Evolutionary conservation across 306 rosid species (phyloP).

Genomic region (Quercus alba): DNA sequence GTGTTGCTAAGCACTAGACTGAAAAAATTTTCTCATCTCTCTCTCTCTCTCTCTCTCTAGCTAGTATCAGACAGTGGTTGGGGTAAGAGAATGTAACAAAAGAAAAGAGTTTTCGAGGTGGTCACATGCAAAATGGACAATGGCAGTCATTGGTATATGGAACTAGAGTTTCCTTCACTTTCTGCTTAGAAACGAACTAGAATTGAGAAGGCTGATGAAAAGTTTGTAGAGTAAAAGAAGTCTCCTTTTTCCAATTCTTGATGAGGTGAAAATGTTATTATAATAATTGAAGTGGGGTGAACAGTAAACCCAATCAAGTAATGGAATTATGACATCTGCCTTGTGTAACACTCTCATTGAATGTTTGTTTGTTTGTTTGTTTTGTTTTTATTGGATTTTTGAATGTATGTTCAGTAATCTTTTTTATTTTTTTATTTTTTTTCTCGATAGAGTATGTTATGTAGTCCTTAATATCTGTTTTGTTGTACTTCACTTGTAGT

Average conservation of each 20-base stretch:
- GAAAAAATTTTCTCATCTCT: not conserved
- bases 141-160: not conserved
- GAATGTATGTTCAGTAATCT: not conserved
- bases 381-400: not conserved
- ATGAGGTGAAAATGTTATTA: not conserved
- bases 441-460: too few species aligned
- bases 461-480: too few species aligned
- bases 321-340: conserved; percentile 3
- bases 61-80: not conserved
- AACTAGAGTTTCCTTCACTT: conserved; percentile 3
- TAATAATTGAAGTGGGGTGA: not conserved
- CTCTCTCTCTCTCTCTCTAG: too few species aligned
- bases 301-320: conserved; percentile 5
- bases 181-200: conserved; percentile 3
- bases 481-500: too few species aligned
- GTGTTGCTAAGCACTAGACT: not conserved
- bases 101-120: not conserved
- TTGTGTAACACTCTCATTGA: not conserved
- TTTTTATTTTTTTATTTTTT: too few species aligned
- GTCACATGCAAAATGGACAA: not conserved
- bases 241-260: not conserved
- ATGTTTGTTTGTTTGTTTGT: not conserved
- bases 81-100: not conserved
- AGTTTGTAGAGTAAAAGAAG: not conserved
- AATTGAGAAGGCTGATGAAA: not conserved